Evolutionary conservation across 1,139 yeast species (phyloP).

Genomic region (Yamadazyma mexicana): DNA sequence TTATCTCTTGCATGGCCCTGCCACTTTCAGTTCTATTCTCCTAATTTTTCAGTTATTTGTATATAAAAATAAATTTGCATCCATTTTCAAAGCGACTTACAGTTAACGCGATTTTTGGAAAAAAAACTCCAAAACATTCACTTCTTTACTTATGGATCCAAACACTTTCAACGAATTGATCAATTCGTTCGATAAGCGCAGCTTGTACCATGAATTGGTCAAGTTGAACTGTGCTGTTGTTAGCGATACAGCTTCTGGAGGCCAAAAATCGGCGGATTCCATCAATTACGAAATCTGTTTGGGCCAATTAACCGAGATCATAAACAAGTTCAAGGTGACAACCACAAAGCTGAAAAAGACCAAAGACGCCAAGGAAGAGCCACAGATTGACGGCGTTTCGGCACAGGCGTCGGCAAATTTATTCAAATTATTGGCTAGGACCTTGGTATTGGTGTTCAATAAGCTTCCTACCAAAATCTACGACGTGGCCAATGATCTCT

Average conservation of each 20-base stretch:
- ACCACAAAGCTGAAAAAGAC: conserved; percentile 13
- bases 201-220: conserved; percentile 25
- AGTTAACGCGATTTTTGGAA: not conserved
- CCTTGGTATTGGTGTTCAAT: conserved; percentile 28
- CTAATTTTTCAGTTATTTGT: not conserved
- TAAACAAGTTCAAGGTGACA: conserved; percentile 20
- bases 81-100: not conserved
- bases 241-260: conserved; percentile 3
- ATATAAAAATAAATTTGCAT: conserved; percentile 1
- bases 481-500: conserved; percentile 39
- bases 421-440: conserved; percentile 32
- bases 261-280: conserved; percentile 5
- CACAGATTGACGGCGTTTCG: conserved; percentile 1
- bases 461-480: conserved; percentile 37
- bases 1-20: not conserved
- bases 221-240: conserved; percentile 22
- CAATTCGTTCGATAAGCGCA: conserved; percentile 21
- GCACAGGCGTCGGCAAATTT: conserved; percentile 22
- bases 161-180: conserved; percentile 19
- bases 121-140: not conserved
- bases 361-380: conserved; percentile 4
- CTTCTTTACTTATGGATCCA: too few species aligned
- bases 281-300: conserved; percentile 19
- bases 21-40: not conserved
- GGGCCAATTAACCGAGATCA: conserved; percentile 16